A percentile compares a stretch with the other conserved stretches of the same genome.
phyloP scores from a whole-genome alignment of 257 asterid genomes.

The Paulownia fortunei region DNA sequence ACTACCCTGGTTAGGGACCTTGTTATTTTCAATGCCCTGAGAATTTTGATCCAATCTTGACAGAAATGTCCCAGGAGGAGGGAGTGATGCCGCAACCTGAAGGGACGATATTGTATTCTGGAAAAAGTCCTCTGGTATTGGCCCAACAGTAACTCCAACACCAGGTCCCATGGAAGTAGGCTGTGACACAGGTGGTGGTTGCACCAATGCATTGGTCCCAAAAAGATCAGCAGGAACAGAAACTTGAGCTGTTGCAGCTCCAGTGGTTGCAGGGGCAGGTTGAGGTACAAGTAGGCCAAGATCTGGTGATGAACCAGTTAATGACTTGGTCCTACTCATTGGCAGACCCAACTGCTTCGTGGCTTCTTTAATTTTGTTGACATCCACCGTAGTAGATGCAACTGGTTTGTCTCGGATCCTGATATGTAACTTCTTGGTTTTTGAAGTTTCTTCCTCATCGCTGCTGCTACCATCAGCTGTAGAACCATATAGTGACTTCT shows the following conservation, averaged over 20 bases:
- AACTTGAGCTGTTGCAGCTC: conserved; percentile 51
- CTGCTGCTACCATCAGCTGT: conserved; percentile 95
- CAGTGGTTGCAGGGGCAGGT: conserved; percentile 55
- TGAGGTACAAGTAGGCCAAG: conserved; percentile 69
- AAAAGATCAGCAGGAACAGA: conserved; percentile 76
- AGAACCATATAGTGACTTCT: conserved; percentile 79
- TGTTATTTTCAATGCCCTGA: conserved; percentile 54
- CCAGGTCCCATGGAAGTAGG: conserved; percentile 57
- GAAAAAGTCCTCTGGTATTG: conserved; percentile 98
- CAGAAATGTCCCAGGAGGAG: conserved; percentile 83
- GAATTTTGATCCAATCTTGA: conserved; percentile 74
- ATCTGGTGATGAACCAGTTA: conserved; percentile 76
- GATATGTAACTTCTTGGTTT: conserved; percentile 72
- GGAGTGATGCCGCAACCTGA: conserved; percentile 84
- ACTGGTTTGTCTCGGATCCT: conserved; percentile 88
- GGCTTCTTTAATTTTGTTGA: conserved; percentile 95
- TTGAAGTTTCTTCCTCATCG: conserved; percentile 92
- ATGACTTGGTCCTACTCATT: conserved; percentile 80
- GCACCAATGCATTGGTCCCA: conserved; percentile 66
- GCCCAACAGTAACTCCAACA: conserved; percentile 71
- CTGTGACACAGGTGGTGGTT: conserved; percentile 58
- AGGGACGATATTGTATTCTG: conserved; percentile 91
- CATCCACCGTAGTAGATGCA: conserved; percentile 85
- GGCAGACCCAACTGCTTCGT: conserved; percentile 90
- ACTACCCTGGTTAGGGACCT: conserved; percentile 57